Conservation (phyloP, 331 rosid genomes). For the Quercus lobata region DNA sequence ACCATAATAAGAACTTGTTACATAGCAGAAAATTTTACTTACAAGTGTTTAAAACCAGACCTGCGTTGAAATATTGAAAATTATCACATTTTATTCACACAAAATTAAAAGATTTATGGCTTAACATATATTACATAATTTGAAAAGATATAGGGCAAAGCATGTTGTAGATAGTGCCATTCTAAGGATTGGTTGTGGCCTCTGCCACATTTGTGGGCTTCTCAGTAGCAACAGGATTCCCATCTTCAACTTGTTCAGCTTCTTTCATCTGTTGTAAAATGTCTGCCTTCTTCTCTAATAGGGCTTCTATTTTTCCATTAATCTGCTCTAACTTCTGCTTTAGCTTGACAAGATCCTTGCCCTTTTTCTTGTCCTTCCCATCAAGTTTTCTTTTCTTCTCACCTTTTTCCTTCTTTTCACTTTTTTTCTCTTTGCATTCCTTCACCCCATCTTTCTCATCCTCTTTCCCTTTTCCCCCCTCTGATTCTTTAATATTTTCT, state of each 20-base stretch:
- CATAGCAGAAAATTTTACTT: too few relatives aligned
- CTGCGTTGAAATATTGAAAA: too few relatives aligned
- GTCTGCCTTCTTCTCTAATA: constrained; percentile 40
- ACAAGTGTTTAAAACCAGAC: too few relatives aligned
- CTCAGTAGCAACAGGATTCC: constrained; percentile 10
- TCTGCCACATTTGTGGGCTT: constrained; percentile 22
- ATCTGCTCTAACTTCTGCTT: constrained; percentile 62
- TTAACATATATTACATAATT: background rate
- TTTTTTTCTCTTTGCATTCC: constrained; percentile 33
- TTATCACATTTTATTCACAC: background rate
- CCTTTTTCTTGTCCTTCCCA: constrained; percentile 39
- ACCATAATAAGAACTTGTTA: too few relatives aligned
- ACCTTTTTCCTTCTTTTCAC: constrained; percentile 34
- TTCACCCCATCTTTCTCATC: constrained; percentile 18
- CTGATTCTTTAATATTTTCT: constrained; percentile 26
- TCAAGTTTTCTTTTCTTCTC: constrained; percentile 50
- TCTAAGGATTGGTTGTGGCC: background rate
- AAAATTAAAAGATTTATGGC: background rate
- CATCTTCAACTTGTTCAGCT: constrained; percentile 40
- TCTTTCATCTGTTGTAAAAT: constrained; percentile 57
- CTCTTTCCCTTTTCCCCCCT: constrained; percentile 15
- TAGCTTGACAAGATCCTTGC: constrained; percentile 40
- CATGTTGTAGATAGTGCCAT: background rate
- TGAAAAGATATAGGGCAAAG: background rate
- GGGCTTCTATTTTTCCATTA: constrained; percentile 49